phyloP scores from a whole-genome alignment of 192 early-diverging fungal species.

The Coemansia aciculifera region DNA sequence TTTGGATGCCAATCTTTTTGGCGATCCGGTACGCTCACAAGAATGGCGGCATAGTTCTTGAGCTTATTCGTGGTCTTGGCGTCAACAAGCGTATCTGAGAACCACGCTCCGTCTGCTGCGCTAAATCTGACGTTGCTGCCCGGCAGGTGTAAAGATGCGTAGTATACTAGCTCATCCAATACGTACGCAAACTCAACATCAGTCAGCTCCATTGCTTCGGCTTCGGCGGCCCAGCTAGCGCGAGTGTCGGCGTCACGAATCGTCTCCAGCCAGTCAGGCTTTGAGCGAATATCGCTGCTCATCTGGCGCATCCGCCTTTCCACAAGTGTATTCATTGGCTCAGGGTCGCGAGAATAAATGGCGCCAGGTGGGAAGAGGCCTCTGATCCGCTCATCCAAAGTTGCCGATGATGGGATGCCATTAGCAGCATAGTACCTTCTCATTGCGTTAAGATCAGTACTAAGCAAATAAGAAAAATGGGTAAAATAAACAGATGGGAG shows the following conservation, averaged over 20 bases:
- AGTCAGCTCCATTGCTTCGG: conserved; percentile 26
- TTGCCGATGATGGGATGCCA: neutral
- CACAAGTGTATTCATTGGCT: conserved; percentile 4
- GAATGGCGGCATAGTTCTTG: neutral
- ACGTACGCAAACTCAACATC: conserved; percentile 46
- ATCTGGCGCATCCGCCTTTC: conserved; percentile 33
- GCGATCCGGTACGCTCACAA: neutral
- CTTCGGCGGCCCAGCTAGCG: conserved; percentile 21
- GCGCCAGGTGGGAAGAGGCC: neutral
- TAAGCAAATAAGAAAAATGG: neutral
- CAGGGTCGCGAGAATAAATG: conserved; percentile 1
- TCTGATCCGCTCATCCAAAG: neutral
- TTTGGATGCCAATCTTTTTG: conserved; percentile 51
- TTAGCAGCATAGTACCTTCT: neutral
- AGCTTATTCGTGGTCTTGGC: conserved; percentile 13
- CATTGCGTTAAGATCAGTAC: neutral
- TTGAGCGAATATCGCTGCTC: conserved; percentile 52
- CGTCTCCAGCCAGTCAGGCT: conserved; percentile 45
- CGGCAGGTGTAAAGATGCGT: conserved; percentile 21
- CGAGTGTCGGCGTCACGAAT: conserved; percentile 24
- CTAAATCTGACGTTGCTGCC: conserved; percentile 25
- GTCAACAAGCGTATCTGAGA: conserved; percentile 38
- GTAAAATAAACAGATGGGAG: neutral
- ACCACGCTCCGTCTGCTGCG: conserved; percentile 38
- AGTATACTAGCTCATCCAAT: conserved; percentile 47